Evolutionary conservation across 1,139 yeast species (phyloP).

Genomic region (Lodderomyces theae): DNA sequence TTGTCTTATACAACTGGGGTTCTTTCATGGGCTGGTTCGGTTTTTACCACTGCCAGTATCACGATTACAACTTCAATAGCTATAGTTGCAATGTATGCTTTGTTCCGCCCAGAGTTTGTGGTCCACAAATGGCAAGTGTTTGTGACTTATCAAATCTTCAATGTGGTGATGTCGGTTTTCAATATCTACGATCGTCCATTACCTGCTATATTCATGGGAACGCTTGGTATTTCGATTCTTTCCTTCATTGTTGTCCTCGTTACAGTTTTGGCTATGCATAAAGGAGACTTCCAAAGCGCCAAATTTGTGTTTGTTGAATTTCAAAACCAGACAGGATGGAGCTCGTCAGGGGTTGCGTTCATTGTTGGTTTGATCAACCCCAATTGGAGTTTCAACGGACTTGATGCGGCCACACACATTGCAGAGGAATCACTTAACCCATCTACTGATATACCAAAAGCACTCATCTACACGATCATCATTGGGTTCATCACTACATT

Average conservation of each 20-base stretch:
- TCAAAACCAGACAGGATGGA: conserved; percentile 67
- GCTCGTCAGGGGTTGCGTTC: conserved; percentile 56
- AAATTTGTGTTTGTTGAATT: conserved; percentile 62
- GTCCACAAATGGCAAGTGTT: conserved; percentile 59
- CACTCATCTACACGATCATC: conserved; percentile 63
- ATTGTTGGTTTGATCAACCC: conserved; percentile 69
- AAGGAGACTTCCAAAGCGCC: conserved; percentile 54
- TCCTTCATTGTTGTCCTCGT: conserved; percentile 56
- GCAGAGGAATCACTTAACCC: conserved; percentile 65
- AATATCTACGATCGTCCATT: conserved; percentile 58
- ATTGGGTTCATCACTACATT: conserved; percentile 65
- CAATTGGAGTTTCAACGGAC: conserved; percentile 67
- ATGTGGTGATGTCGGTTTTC: conserved; percentile 44
- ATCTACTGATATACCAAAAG: conserved; percentile 58
- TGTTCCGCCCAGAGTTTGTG: conserved; percentile 41
- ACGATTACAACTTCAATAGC: conserved; percentile 51
- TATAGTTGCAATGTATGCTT: conserved; percentile 52
- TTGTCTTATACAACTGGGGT: conserved; percentile 53
- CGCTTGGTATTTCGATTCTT: conserved; percentile 52
- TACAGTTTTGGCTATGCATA: conserved; percentile 51
- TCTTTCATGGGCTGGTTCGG: conserved; percentile 55
- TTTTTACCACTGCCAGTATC: conserved; percentile 61
- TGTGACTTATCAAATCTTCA: conserved; percentile 44
- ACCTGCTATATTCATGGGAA: conserved; percentile 50
- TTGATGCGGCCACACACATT: conserved; percentile 69